Evolutionary conservation across 2,329 filamentous ascomycete species (phyloP).

Genomic region (Nemania sp.): DNA sequence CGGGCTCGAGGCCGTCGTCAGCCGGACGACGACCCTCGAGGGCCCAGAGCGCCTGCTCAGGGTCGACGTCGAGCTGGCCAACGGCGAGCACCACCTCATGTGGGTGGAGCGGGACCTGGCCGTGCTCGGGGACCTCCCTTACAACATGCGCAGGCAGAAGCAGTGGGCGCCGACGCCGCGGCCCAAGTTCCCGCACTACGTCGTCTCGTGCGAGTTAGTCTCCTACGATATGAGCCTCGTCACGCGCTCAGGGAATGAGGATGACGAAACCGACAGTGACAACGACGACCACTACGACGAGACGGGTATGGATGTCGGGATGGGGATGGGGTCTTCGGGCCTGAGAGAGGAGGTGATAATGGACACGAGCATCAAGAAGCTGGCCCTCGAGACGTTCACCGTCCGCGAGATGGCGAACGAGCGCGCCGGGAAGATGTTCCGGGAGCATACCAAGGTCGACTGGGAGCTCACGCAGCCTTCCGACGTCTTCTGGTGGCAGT

Average conservation of each 20-base stretch:
- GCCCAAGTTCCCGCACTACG: conserved; percentile 27
- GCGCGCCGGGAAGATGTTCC: conserved; percentile 28
- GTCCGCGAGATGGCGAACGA: conserved; percentile 31
- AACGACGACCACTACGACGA: not conserved
- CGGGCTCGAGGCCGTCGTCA: conserved; percentile 21
- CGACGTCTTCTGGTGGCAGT: conserved; percentile 31
- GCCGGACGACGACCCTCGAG: conserved; percentile 19
- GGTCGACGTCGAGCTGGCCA: conserved; percentile 25
- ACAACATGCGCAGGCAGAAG: conserved; percentile 5
- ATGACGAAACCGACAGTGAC: not conserved
- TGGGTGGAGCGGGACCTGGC: conserved; percentile 32
- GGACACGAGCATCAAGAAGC: conserved; percentile 19
- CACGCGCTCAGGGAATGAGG: not conserved
- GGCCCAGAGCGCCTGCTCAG: conserved; percentile 24
- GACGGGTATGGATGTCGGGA: not conserved
- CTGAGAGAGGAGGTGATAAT: not conserved
- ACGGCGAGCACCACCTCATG: conserved; percentile 25
- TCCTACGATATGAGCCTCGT: not conserved
- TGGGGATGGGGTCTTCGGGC: not conserved
- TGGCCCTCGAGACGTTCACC: conserved; percentile 27
- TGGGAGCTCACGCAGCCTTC: conserved; percentile 2
- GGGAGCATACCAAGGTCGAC: conserved; percentile 21
- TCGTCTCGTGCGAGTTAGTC: conserved; percentile 33
- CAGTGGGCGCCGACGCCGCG: conserved; percentile 25
- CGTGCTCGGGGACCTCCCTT: conserved; percentile 6